Evolutionary conservation across 148 eudicot species (phyloP).

Genomic region (Rhododendron molle): DNA sequence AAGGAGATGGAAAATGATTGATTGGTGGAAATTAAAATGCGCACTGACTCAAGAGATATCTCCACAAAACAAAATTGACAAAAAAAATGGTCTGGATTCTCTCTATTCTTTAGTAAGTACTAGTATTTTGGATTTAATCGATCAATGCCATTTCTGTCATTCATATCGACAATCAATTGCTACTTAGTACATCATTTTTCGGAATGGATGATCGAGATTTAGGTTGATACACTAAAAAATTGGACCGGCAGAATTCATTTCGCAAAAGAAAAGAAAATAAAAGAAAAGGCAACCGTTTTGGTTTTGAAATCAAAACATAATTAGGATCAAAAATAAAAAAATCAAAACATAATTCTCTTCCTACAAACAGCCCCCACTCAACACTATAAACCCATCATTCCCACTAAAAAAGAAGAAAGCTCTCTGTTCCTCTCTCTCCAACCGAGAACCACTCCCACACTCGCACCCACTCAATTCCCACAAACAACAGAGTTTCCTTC

Average conservation of each 20-base stretch:
- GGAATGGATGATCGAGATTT: neutral
- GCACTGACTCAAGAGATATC: too few relatives aligned
- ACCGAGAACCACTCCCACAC: neutral
- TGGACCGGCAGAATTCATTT: neutral
- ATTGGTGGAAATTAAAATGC: too few relatives aligned
- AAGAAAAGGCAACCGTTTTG: neutral
- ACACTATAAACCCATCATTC: slow-evolving; percentile 9
- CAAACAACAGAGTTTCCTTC: neutral
- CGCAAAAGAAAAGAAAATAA: neutral
- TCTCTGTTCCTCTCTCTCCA: neutral
- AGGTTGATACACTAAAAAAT: too few relatives aligned
- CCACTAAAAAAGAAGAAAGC: slow-evolving; percentile 4
- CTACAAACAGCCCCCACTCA: slow-evolving; percentile 14
- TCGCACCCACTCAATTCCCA: slow-evolving; percentile 12
- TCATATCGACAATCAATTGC: too few relatives aligned
- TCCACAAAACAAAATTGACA: neutral
- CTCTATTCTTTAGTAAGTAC: too few relatives aligned
- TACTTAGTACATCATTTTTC: neutral
- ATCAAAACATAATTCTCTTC: neutral
- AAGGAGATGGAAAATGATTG: too few relatives aligned
- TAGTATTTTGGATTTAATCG: neutral
- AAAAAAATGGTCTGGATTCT: neutral
- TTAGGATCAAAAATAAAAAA: too few relatives aligned
- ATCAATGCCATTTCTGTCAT: too few relatives aligned
- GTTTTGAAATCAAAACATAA: neutral